Evolutionary conservation across 2,329 filamentous ascomycete species (phyloP).

Genomic region (Pezicula radicicola): DNA sequence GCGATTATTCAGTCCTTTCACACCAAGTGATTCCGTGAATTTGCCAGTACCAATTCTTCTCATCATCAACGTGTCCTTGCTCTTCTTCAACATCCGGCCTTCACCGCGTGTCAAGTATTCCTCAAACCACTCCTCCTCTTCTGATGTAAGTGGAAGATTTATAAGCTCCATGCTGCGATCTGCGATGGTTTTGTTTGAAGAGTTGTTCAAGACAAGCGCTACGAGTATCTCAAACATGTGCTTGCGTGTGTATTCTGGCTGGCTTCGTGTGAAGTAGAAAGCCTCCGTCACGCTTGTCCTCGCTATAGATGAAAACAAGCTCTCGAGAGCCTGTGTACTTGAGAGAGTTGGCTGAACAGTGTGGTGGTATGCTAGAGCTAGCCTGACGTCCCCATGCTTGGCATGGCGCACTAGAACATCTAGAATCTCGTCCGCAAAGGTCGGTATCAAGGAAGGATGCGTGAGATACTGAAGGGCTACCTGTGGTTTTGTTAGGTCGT

Average conservation of each 20-base stretch:
- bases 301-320: constrained; percentile 68
- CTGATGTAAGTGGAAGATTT: constrained; percentile 65
- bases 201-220: constrained; percentile 47
- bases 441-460: constrained; percentile 74
- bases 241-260: constrained; percentile 58
- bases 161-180: constrained; percentile 66
- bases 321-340: constrained; percentile 55
- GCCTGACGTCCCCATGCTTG: constrained; percentile 54
- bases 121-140: constrained; percentile 74
- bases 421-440: constrained; percentile 82
- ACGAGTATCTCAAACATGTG: constrained; percentile 67
- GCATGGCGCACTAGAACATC: constrained; percentile 62
- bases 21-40: constrained; percentile 43
- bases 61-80: constrained; percentile 73
- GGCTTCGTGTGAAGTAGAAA: constrained; percentile 67
- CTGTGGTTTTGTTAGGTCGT: constrained; percentile 34
- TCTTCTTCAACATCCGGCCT: constrained; percentile 60
- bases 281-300: constrained; percentile 68
- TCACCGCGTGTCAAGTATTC: constrained; percentile 63
- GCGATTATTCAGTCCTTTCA: constrained; percentile 32
- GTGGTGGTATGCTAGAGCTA: constrained; percentile 77
- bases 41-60: constrained; percentile 67
- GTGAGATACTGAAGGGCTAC: constrained; percentile 72
- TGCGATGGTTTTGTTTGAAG: constrained; percentile 38
- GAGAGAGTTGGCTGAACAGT: constrained; percentile 72